These are phyloP conservation scores for Nothopassalora personata DNA, from an alignment of 2,329 filamentous ascomycete species.

Conservation along the genomic window DNA sequence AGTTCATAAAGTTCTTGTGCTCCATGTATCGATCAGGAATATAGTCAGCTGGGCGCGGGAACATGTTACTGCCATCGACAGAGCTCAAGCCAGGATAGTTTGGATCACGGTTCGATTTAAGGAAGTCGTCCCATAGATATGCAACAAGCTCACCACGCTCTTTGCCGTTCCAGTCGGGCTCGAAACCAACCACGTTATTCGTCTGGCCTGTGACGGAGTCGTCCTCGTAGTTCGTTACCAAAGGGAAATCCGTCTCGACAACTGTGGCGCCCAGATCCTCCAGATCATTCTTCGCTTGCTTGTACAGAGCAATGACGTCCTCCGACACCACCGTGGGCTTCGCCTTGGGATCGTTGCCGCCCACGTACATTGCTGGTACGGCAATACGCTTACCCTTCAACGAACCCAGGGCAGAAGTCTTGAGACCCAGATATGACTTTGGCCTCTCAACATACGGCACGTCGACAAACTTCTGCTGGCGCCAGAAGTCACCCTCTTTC, in stretches of 20 bases:
- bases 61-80: constrained; percentile 38
- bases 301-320: constrained; percentile 37
- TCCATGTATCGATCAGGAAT: constrained; percentile 38
- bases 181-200: constrained; percentile 40
- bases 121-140: constrained; percentile 50
- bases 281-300: constrained; percentile 34
- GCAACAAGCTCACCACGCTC: constrained; percentile 48
- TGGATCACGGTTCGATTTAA: constrained; percentile 39
- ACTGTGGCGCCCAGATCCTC: constrained; percentile 41
- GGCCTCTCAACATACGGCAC: constrained; percentile 37
- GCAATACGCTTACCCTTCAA: constrained; percentile 45
- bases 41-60: constrained; percentile 35
- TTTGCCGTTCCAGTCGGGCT: constrained; percentile 43
- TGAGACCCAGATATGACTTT: constrained; percentile 33
- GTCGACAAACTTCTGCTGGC: constrained; percentile 44
- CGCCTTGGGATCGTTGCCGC: constrained; percentile 32
- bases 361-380: constrained; percentile 50
- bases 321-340: constrained; percentile 34
- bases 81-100: constrained; percentile 35
- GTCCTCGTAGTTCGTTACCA: constrained; percentile 44
- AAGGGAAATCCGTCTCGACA: constrained; percentile 42
- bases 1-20: constrained; percentile 38
- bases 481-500: constrained; percentile 50
- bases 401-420: constrained; percentile 21
- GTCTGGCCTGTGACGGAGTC: constrained; percentile 32